Evolutionary conservation across 78 protist genomes (phyloP).

Genomic region (Thecamonas trahens): DNA sequence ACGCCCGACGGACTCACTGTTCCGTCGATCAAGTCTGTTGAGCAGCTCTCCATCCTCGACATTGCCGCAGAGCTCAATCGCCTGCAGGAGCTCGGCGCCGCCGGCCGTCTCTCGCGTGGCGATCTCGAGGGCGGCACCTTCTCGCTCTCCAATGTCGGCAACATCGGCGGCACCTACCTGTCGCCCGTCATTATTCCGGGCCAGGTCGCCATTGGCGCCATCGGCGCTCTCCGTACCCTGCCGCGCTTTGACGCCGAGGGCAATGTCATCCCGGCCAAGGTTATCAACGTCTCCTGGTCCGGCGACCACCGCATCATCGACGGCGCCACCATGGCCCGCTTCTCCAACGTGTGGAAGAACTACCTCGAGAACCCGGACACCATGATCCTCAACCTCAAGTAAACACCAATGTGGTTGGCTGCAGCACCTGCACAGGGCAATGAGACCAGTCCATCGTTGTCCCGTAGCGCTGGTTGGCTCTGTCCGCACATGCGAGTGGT

Average conservation of each 20-base stretch:
- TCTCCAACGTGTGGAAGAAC: constrained; percentile 48
- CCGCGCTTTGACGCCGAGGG: constrained; percentile 71
- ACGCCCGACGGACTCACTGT: constrained; percentile 87
- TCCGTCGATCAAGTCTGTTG: constrained; percentile 86
- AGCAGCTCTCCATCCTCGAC: constrained; percentile 64
- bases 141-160: constrained; percentile 86
- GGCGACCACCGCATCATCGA: constrained; percentile 89
- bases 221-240: constrained; percentile 30
- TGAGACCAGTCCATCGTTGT: too few relatives aligned
- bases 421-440: too few relatives aligned
- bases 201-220: constrained; percentile 52
- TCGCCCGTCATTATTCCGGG: constrained; percentile 75
- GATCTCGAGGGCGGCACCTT: constrained; percentile 81
- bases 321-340: constrained; percentile 87
- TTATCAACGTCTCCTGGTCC: constrained; percentile 72
- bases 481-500: too few relatives aligned
- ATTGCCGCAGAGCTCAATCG: constrained; percentile 83
- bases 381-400: constrained; percentile 68
- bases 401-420: background rate
- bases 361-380: constrained; percentile 72
- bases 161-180: constrained; percentile 86
- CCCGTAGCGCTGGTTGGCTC: too few relatives aligned
- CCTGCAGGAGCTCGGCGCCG: constrained; percentile 48
- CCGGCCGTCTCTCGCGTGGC: constrained; percentile 22
- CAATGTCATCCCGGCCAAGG: constrained; percentile 18